Conservation (phyloP, 768 basidiomycete species). For the Boletus patriciae region DNA sequence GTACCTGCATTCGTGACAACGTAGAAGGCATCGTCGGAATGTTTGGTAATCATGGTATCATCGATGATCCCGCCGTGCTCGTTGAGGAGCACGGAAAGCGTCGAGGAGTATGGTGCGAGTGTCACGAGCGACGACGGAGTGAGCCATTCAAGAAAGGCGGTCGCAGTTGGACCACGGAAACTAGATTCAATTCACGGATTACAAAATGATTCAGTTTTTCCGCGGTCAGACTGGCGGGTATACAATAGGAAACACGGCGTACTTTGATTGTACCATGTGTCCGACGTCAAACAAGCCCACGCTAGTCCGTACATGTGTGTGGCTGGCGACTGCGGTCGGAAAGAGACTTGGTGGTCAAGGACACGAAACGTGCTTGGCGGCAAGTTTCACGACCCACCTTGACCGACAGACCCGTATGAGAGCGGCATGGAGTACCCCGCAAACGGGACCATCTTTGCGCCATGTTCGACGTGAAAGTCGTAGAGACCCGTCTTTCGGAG, state of each 20-base stretch:
- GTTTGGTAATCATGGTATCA: slow-evolving; percentile 90
- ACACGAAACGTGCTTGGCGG: slow-evolving; percentile 1
- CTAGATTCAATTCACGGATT: slow-evolving; percentile 36
- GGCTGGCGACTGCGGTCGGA: slow-evolving; percentile 68
- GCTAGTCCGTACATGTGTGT: slow-evolving; percentile 79
- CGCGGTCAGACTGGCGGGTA: not conserved
- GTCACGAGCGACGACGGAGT: slow-evolving; percentile 78
- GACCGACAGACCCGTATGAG: slow-evolving; percentile 76
- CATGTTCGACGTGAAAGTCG: too few relatives aligned
- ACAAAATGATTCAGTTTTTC: not conserved
- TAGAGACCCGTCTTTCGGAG: too few relatives aligned
- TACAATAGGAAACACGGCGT: too few relatives aligned
- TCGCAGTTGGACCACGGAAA: slow-evolving; percentile 77
- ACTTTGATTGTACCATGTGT: slow-evolving; percentile 88
- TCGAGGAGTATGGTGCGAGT: slow-evolving; percentile 68
- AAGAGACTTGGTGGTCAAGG: not conserved
- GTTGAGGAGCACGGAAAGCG: slow-evolving; percentile 77
- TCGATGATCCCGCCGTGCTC: slow-evolving; percentile 93
- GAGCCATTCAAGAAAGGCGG: slow-evolving; percentile 83
- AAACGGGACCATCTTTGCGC: slow-evolving; percentile 83
- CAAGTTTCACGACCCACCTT: slow-evolving; percentile 48
- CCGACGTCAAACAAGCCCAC: slow-evolving; percentile 95
- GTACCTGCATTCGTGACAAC: slow-evolving; percentile 97
- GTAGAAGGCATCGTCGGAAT: slow-evolving; percentile 72
- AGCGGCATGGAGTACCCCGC: slow-evolving; percentile 98